These are phyloP conservation scores for Aspergillus pseudoviridinutans DNA, from an alignment of 2,329 filamentous ascomycete genomes.

Conservation along the genomic window DNA sequence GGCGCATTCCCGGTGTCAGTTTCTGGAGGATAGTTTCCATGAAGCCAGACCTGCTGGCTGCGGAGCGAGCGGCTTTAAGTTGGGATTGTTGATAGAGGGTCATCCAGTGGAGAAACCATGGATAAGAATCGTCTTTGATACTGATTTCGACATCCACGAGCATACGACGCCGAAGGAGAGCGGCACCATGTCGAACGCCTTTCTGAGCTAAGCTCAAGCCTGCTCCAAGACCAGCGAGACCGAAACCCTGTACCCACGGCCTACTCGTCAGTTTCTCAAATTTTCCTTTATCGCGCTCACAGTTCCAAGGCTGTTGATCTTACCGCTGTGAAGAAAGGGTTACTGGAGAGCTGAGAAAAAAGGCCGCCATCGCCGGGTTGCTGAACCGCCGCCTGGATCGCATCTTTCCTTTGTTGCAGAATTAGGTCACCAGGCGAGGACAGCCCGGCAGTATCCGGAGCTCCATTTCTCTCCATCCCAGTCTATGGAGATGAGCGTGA, in stretches of 20 bases:
- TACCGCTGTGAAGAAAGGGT: slow-evolving; percentile 51
- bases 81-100: slow-evolving; percentile 69
- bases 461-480: slow-evolving; percentile 38
- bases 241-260: slow-evolving; percentile 60
- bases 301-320: slow-evolving; percentile 7
- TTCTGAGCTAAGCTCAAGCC: slow-evolving; percentile 76
- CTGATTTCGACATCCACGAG: slow-evolving; percentile 95
- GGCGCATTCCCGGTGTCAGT: slow-evolving; percentile 58
- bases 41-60: slow-evolving; percentile 38
- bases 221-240: slow-evolving; percentile 83
- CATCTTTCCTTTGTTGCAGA: slow-evolving; percentile 32
- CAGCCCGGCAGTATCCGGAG: slow-evolving; percentile 23
- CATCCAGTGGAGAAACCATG: slow-evolving; percentile 93
- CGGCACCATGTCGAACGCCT: slow-evolving; percentile 67
- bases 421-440: slow-evolving; percentile 34
- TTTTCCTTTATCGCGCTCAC: not conserved
- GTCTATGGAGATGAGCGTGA: slow-evolving; percentile 9
- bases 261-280: not conserved
- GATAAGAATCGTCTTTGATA: slow-evolving; percentile 87
- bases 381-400: slow-evolving; percentile 24
- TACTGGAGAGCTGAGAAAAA: slow-evolving; percentile 43
- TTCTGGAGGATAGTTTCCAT: slow-evolving; percentile 53
- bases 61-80: slow-evolving; percentile 52
- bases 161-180: slow-evolving; percentile 74
- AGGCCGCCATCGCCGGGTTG: slow-evolving; percentile 37